phyloP scores from a whole-genome alignment of 306 rosid species.

The Cucurbita ficifolia region DNA sequence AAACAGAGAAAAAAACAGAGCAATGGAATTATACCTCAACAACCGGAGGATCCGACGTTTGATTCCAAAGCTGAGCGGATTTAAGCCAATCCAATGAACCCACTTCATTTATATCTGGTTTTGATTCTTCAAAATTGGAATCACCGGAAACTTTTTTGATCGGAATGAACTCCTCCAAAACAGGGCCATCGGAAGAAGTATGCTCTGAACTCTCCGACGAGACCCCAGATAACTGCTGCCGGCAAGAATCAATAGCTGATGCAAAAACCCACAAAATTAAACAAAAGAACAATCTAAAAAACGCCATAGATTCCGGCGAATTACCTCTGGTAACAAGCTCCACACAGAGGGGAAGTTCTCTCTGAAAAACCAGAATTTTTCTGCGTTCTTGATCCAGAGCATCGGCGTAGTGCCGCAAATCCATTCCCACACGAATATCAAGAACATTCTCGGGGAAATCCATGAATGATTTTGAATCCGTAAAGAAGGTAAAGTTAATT shows the following conservation, averaged over 20 bases:
- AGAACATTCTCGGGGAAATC: background rate
- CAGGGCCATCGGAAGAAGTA: constrained; percentile 46
- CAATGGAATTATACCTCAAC: constrained; percentile 30
- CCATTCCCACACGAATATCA: background rate
- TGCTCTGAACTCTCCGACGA: constrained; percentile 50
- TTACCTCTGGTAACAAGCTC: constrained; percentile 75
- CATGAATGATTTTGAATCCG: background rate
- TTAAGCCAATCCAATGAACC: constrained; percentile 84
- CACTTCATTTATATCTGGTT: constrained; percentile 24
- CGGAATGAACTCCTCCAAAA: constrained; percentile 74
- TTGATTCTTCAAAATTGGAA: constrained; percentile 15
- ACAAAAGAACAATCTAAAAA: background rate
- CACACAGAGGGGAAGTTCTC: constrained; percentile 72
- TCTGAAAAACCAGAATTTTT: constrained; percentile 58
- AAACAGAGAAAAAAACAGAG: background rate
- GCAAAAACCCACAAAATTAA: background rate
- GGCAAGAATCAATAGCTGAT: constrained; percentile 59
- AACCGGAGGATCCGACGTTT: constrained; percentile 27
- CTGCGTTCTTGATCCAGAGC: constrained; percentile 49
- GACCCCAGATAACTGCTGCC: constrained; percentile 13
- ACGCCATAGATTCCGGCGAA: background rate
- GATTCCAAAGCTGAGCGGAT: constrained; percentile 85
- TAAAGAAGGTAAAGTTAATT: background rate
- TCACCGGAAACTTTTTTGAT: constrained; percentile 26
- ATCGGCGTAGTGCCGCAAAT: background rate